A percentile compares a stretch with the other conserved stretches of the same genome.
phyloP scores from a whole-genome alignment of 805 yeast genomes.

The Saccharomyces cerevisiae region DNA sequence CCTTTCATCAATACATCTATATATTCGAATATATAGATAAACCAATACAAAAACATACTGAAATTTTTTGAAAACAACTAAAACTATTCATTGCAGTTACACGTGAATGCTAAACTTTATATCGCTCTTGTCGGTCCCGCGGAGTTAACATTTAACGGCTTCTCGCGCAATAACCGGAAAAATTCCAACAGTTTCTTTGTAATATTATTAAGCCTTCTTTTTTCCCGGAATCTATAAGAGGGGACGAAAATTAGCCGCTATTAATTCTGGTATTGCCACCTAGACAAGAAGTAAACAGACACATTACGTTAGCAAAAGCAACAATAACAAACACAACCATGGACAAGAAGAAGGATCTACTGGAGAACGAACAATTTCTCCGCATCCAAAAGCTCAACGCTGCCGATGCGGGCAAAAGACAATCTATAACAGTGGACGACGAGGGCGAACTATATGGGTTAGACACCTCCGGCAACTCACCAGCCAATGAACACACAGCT shows the following conservation, averaged over 20 bases:
- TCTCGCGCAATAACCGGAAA: not conserved
- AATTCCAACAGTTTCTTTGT: not conserved
- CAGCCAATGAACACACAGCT: not conserved
- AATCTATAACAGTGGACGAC: not conserved
- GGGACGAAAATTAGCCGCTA: not conserved
- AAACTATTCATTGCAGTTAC: not conserved
- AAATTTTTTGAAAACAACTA: not conserved
- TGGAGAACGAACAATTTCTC: slow-evolving; percentile 20
- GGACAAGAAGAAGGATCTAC: slow-evolving; percentile 10
- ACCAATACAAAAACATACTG: not conserved
- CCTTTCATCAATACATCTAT: not conserved
- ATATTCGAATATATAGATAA: not conserved
- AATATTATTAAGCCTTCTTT: not conserved
- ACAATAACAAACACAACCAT: not conserved
- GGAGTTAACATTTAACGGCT: not conserved
- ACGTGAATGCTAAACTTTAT: not conserved
- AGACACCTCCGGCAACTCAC: not conserved
- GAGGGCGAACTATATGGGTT: not conserved
- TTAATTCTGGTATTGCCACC: not conserved
- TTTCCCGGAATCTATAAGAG: not conserved
- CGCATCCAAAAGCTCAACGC: slow-evolving; percentile 22
- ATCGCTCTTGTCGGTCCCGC: not conserved
- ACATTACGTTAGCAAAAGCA: not conserved
- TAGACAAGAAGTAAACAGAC: not conserved
- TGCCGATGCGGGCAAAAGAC: slow-evolving; percentile 2